Conservation (phyloP, 805 yeast species). For the Starmera caribaea region DNA sequence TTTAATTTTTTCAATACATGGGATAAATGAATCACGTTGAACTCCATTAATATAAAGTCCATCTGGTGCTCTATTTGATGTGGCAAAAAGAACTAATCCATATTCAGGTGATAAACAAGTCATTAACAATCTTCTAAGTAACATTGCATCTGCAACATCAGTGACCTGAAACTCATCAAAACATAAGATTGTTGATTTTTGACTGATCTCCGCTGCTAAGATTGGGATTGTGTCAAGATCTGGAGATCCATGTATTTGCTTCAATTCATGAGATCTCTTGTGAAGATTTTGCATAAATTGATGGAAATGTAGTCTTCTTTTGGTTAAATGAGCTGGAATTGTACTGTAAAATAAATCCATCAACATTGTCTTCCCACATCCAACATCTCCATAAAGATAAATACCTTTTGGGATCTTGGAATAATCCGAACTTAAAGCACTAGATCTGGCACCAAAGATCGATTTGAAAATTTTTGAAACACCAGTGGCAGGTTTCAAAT, state of each 20-base stretch:
- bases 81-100: conserved; percentile 84
- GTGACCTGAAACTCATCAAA: conserved; percentile 98
- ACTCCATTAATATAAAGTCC: conserved; percentile 90
- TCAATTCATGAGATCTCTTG: conserved; percentile 72
- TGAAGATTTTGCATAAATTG: conserved; percentile 95
- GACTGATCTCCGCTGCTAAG: conserved; percentile 76
- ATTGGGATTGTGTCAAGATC: conserved; percentile 78
- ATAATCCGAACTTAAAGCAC: conserved; percentile 15
- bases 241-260: conserved; percentile 46
- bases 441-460: conserved; percentile 19
- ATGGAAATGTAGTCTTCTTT: conserved; percentile 84
- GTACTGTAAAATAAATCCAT: conserved; percentile 92
- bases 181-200: conserved; percentile 68
- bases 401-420: conserved; percentile 65
- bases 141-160: conserved; percentile 98
- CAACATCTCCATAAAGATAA: conserved; percentile 93
- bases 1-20: conserved; percentile 79
- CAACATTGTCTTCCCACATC: conserved; percentile 97
- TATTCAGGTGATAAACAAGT: conserved; percentile 59
- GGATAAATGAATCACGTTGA: conserved; percentile 85
- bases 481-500: conserved; percentile 41
- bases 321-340: conserved; percentile 67
- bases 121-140: conserved; percentile 66
- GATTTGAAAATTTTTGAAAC: conserved; percentile 24
- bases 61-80: conserved; percentile 92